These are phyloP conservation scores for Thecaphora thlaspeos DNA, from an alignment of 1,284 basidiomycete genomes.

Conservation along the genomic window DNA sequence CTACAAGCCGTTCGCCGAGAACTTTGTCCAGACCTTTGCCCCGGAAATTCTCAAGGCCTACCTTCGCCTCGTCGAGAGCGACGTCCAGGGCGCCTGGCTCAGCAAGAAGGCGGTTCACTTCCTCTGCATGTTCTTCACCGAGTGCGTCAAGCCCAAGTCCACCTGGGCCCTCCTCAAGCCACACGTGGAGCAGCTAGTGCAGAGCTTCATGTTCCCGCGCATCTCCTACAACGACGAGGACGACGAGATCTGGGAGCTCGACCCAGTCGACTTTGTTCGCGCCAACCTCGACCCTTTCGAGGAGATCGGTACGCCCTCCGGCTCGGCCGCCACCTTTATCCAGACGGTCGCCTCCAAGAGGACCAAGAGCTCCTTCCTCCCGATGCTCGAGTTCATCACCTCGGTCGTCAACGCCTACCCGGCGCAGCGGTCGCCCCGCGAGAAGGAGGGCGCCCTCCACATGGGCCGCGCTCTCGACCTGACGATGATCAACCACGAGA, in stretches of 20 bases:
- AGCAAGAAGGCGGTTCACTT: constrained; percentile 46
- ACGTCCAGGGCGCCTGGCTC: constrained; percentile 43
- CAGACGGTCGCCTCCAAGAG: constrained; percentile 47
- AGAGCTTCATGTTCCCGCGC: constrained; percentile 52
- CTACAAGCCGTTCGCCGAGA: constrained; percentile 56
- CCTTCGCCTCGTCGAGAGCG: constrained; percentile 42
- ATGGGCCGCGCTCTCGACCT: constrained; percentile 45
- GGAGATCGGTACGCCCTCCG: constrained; percentile 39
- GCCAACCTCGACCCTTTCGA: constrained; percentile 50
- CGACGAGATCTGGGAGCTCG: constrained; percentile 54
- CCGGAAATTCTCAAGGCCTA: constrained; percentile 57
- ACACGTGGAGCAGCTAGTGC: constrained; percentile 42
- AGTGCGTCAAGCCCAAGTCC: constrained; percentile 54
- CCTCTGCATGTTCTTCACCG: constrained; percentile 51
- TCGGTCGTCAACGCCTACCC: constrained; percentile 50
- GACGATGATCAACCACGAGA: constrained; percentile 49
- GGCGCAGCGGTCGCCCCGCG: constrained; percentile 28
- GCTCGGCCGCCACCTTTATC: constrained; percentile 40
- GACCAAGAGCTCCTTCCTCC: constrained; percentile 50
- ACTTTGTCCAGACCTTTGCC: constrained; percentile 51
- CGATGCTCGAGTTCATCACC: constrained; percentile 52
- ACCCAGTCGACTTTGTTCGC: constrained; percentile 53
- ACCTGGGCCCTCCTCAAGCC: constrained; percentile 55
- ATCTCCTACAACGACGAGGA: constrained; percentile 52
- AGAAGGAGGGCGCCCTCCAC: constrained; percentile 54